Evolutionary conservation across 2,329 filamentous ascomycete species (phyloP), one percentile per base, ranked within the genome.

Genomic region (Penicillium sp.): DNA sequence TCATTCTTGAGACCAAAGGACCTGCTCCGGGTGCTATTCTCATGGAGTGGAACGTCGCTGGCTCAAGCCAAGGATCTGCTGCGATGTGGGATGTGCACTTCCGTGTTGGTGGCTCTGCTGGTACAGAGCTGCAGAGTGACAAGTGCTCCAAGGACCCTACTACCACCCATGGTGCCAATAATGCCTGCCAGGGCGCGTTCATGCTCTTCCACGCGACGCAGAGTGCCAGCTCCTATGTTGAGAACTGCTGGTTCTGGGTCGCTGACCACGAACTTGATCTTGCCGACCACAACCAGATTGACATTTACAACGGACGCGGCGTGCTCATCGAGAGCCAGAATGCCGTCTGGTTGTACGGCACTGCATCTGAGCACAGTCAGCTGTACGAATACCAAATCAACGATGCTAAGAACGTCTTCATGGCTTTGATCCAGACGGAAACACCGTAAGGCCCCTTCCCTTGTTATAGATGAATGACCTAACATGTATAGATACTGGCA

Each of bases 81-180:
- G 93, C 85, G 60, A 86, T 97, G 74, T 99, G 92, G 90, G 94
- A 99, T 67, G 87, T 92, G n/a, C 94, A 99, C 79, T 88, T 94
- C 76, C 90, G 94, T 68, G 84, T 99, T 65, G 93, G 91, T 65
- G 94, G 94, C 45, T 86, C 87, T 55, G 87, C 89, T 4, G 93
- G 93, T 59, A 95, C 92, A 26, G 75, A 89, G 62, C 82, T 97
- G 16, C 90, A 95, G 74, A 88, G 87, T 18, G 81, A 90, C 71
- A 86, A 80, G 55, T 97, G 92, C 77, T 74, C 83, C 71, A 95
- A 95, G 81, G 89, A 86, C 61, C 88, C 89, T 43, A 75, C 78
- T 14, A 81, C 79, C 5, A 84, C 88, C 51, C 71, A 74, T 3
- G 33, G 26, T 5, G 81, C 86, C 62, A 85, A 89, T 61, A 68